Evolutionary conservation across 768 basidiomycete species (phyloP).

Genomic region (Collybiopsis confluens): DNA sequence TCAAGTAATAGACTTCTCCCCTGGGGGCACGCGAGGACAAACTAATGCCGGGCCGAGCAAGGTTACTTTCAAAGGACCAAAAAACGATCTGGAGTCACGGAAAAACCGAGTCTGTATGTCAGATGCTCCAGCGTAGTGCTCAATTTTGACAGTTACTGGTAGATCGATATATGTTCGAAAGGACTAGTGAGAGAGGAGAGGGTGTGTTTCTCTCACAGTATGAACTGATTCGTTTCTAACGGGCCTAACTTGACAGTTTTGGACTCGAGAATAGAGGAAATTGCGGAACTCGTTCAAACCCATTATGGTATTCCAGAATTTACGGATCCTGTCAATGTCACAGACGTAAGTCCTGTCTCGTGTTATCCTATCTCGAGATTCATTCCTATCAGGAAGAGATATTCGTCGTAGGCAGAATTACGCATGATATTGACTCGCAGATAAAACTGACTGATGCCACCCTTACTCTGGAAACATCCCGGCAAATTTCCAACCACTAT

Average conservation of each 20-base stretch:
- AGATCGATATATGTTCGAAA: conserved; percentile 97
- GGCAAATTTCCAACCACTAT: conserved; percentile 51
- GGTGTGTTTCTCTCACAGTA: conserved; percentile 36
- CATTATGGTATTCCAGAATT: conserved; percentile 73
- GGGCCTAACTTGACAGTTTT: conserved; percentile 44
- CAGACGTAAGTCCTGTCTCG: conserved; percentile 31
- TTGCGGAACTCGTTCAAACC: conserved; percentile 65
- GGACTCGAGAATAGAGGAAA: conserved; percentile 85
- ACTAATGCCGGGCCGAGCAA: conserved; percentile 15
- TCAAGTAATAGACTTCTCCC: conserved; percentile 17
- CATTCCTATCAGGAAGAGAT: conserved; percentile 48
- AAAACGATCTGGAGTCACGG: conserved; percentile 28
- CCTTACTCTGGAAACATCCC: conserved; percentile 79
- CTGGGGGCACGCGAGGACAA: conserved; percentile 11
- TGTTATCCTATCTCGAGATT: background rate
- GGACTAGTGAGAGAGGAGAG: conserved; percentile 77
- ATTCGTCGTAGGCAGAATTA: conserved; percentile 69
- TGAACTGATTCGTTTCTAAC: background rate
- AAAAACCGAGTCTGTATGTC: conserved; percentile 57
- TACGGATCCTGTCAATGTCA: conserved; percentile 59
- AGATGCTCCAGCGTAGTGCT: background rate
- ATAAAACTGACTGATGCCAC: conserved; percentile 74
- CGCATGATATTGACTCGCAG: conserved; percentile 58
- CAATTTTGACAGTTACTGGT: background rate
- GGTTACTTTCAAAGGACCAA: conserved; percentile 36